phyloP scores from a whole-genome alignment of 306 rosid species.

The Glycyrrhiza uralensis region DNA sequence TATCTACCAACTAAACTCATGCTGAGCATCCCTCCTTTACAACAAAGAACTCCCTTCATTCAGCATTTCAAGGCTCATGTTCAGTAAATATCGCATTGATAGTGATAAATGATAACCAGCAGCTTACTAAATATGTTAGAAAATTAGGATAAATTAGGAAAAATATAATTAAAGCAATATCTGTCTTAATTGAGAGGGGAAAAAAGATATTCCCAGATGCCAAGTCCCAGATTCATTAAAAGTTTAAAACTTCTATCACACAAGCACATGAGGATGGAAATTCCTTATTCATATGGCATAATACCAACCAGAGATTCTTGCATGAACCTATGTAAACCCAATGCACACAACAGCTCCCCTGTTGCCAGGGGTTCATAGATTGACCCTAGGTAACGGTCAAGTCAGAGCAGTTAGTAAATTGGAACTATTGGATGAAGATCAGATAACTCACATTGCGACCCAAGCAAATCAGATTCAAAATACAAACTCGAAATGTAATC shows the following conservation, averaged over 20 bases:
- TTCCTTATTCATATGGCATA: neutral
- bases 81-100: neutral
- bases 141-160: neutral
- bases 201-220: neutral
- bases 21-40: neutral
- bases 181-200: neutral
- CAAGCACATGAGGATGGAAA: neutral
- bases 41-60: neutral
- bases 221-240: no score
- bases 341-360: no score
- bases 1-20: neutral
- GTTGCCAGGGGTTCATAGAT: neutral
- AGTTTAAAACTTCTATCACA: neutral
- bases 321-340: neutral
- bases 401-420: neutral
- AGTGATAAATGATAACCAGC: neutral
- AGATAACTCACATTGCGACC: neutral
- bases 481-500: no score
- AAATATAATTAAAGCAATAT: neutral
- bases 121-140: neutral
- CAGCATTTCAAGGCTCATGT: neutral
- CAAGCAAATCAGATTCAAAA: neutral
- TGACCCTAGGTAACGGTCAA: neutral
- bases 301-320: neutral
- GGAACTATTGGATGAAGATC: neutral